phyloP scores from a whole-genome alignment of 345 rosid species.

The Salix koriyanagi region DNA sequence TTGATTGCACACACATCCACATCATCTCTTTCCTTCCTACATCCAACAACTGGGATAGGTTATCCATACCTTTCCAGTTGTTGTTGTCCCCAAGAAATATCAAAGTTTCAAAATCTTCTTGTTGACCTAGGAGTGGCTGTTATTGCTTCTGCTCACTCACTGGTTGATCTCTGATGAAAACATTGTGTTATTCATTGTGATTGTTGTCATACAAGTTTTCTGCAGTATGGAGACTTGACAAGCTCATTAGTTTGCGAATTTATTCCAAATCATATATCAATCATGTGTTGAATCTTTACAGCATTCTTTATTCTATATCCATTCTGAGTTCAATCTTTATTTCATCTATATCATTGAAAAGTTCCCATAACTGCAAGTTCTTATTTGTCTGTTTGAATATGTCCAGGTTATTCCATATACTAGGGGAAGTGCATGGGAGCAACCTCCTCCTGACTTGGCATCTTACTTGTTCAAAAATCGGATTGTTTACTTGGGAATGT shows the following conservation, averaged over 20 bases:
- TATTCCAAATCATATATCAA: background rate
- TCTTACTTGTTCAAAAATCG: slow-evolving; percentile 74
- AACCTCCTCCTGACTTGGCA: slow-evolving; percentile 92
- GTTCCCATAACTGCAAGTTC: background rate
- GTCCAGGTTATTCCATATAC: slow-evolving; percentile 77
- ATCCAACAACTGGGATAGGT: background rate
- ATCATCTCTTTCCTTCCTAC: background rate
- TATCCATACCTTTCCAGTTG: background rate
- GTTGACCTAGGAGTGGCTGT: background rate
- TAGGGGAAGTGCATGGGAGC: slow-evolving; percentile 71
- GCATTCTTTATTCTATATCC: too few relatives aligned
- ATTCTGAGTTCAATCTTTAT: too few relatives aligned
- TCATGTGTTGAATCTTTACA: too few relatives aligned
- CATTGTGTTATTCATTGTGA: background rate
- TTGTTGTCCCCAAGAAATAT: background rate
- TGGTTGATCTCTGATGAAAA: background rate
- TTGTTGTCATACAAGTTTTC: background rate
- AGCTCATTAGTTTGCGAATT: background rate
- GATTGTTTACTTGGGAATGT: slow-evolving; percentile 93
- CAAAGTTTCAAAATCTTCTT: background rate
- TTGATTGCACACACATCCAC: background rate
- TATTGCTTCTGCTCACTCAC: background rate
- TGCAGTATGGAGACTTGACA: background rate
- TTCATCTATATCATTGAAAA: too few relatives aligned
- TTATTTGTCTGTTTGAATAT: background rate